Conservation (phyloP, 805 yeast species). For the Dipodascus albidus region DNA sequence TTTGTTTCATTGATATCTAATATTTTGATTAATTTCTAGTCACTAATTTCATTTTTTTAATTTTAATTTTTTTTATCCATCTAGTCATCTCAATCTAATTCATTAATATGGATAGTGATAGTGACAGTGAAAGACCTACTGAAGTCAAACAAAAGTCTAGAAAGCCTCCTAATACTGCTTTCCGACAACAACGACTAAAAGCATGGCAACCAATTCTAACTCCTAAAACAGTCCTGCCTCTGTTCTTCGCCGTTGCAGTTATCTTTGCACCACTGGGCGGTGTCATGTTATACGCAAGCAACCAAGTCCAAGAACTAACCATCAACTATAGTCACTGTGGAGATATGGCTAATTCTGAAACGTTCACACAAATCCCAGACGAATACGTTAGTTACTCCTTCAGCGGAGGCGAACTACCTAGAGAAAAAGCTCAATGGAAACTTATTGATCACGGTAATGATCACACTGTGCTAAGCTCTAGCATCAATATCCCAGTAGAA, state of each 20-base stretch:
- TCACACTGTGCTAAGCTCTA: background rate
- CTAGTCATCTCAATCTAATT: background rate
- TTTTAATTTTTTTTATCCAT: background rate
- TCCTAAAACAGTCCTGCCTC: conserved; percentile 85
- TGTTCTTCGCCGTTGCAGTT: conserved; percentile 60
- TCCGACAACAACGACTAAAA: conserved; percentile 46
- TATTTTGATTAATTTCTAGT: background rate
- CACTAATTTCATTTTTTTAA: background rate
- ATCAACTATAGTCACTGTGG: conserved; percentile 70
- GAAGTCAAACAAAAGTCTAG: conserved; percentile 27
- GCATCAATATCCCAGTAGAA: conserved; percentile 24
- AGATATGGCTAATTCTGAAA: conserved; percentile 21
- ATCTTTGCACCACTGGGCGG: conserved; percentile 89
- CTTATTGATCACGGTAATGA: conserved; percentile 14
- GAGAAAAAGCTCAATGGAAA: conserved; percentile 55
- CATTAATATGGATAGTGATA: conserved; percentile 21
- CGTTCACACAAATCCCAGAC: conserved; percentile 43
- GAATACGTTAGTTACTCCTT: conserved; percentile 54
- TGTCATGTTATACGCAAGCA: conserved; percentile 64
- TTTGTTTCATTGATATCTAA: too few species aligned
- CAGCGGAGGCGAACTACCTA: conserved; percentile 28
- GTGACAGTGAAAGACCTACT: conserved; percentile 18
- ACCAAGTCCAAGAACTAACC: conserved; percentile 61
- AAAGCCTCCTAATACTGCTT: conserved; percentile 34
- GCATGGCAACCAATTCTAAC: conserved; percentile 84